phyloP scores from a whole-genome alignment of 108 stramenopile genomes.

The Poteriospumella lacustris region DNA sequence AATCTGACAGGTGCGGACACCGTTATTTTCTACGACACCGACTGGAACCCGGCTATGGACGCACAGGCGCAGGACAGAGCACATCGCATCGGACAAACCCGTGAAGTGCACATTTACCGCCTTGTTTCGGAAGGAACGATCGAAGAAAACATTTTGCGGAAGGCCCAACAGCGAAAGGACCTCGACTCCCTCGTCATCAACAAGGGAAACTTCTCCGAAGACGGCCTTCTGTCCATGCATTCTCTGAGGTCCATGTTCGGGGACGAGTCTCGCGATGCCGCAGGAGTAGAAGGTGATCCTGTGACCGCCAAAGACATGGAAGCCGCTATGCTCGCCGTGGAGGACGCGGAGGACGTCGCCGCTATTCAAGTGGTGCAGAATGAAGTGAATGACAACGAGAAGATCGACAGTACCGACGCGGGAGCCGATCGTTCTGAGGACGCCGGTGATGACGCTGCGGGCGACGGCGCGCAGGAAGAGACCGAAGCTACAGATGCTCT shows the following conservation, averaged over 20 bases:
- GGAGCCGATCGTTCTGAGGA: neutral
- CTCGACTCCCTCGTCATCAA: constrained; percentile 90
- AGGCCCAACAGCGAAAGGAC: constrained; percentile 83
- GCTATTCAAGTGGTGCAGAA: constrained; percentile 68
- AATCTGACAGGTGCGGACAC: constrained; percentile 63
- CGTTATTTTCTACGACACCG: constrained; percentile 31
- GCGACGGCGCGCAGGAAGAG: constrained; percentile 57
- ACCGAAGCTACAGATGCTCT: neutral
- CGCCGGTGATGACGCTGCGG: neutral
- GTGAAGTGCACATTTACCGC: constrained; percentile 93
- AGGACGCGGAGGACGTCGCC: constrained; percentile 79
- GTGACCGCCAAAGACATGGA: constrained; percentile 63
- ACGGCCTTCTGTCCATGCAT: constrained; percentile 39
- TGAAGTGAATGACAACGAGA: too few species aligned
- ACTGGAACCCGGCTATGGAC: constrained; percentile 68
- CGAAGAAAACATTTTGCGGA: constrained; percentile 94
- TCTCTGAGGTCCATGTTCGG: constrained; percentile 66
- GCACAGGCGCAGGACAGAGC: constrained; percentile 70
- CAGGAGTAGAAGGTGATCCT: constrained; percentile 20
- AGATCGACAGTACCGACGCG: too few species aligned
- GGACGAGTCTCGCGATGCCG: constrained; percentile 52
- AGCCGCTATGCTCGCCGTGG: constrained; percentile 77
- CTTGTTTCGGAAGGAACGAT: constrained; percentile 85
- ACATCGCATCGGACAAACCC: constrained; percentile 89
- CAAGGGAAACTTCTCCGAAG: constrained; percentile 74